Evolutionary conservation across 164 flowering plant genomes (phyloP), one percentile per base, ranked within the genome.

Genomic region (Cinnamomum micranthum): DNA sequence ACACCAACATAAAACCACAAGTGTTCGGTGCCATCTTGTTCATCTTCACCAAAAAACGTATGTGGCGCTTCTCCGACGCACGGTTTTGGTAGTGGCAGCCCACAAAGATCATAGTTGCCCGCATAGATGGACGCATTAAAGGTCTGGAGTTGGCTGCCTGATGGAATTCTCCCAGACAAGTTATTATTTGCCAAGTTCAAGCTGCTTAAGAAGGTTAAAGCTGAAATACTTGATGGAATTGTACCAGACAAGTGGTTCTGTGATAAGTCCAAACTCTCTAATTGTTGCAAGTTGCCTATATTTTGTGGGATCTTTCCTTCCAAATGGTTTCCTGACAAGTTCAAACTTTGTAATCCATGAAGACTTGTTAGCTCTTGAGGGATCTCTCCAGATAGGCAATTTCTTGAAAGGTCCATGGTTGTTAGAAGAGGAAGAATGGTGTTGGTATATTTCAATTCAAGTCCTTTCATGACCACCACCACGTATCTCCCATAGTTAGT

Each of bases 31-130:
- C 77, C 27, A 25, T 22, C 65, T 6, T 47, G n/a, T 15, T 28
- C 69, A 41, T 20, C 65, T 71, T 15, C 24, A 6, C 17, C 6
- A 23, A 1, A 5, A 4, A 62, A 20, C 28, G 65, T n/a, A 9
- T 20, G 10, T 19, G 24, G 65, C 2, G 65, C 13, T 14, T 76
- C 64, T 28, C 19, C 19, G 0, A n/a, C 3, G 14, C 71, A 71
- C 2, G 27, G 14, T 23, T 62, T 10, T 47, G 50, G 0, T 2
- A 76, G 58, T 27, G 74, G 71, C 51, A 58, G 23, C 22, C 78
- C 74, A 55, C 78, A 76, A 13, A 71, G 78, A 6, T 35, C 65
- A n/a, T 10, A 5, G 24, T 76, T 76, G 6, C 74, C 75, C 1
- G 22, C 24, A 50, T 58, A 77, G 13, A 22, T 68, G 35, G 73